Evolutionary conservation across 805 yeast genomes (phyloP).

Genomic region (Schwanniomyces occidentalis): DNA sequence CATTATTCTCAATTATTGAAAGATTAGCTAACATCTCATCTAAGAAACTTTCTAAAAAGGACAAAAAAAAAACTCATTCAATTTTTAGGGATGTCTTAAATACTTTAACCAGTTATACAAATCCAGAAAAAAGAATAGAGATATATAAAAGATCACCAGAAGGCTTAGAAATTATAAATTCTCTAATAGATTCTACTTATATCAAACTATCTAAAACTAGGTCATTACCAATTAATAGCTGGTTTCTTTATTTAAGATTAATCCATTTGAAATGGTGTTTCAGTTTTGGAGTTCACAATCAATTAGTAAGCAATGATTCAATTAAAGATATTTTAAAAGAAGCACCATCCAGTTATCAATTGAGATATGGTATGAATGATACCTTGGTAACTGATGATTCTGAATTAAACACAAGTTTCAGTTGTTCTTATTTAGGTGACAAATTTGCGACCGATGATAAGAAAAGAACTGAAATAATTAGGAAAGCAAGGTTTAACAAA

Average conservation of each 20-base stretch:
- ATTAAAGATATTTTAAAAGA: conserved; percentile 38
- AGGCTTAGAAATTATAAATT: conserved; percentile 33
- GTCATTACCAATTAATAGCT: conserved; percentile 47
- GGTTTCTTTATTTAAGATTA: conserved; percentile 51
- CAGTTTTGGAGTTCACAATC: conserved; percentile 52
- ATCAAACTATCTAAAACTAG: conserved; percentile 47
- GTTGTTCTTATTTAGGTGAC: conserved; percentile 11
- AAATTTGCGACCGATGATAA: conserved; percentile 28
- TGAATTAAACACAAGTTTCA: conserved; percentile 10
- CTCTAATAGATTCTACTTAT: conserved; percentile 34
- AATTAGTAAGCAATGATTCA: conserved; percentile 39
- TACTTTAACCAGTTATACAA: conserved; percentile 46
- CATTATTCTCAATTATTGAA: conserved; percentile 39
- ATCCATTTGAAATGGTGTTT: conserved; percentile 52
- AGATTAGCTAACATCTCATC: conserved; percentile 52
- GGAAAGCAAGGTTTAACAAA: conserved; percentile 39
- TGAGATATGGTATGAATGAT: conserved; percentile 17
- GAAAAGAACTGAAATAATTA: conserved; percentile 34
- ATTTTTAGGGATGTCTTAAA: conserved; percentile 57
- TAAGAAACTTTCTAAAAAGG: conserved; percentile 60
- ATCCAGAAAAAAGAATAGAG: conserved; percentile 31
- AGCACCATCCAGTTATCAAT: conserved; percentile 27
- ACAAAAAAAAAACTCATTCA: conserved; percentile 58
- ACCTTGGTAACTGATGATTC: conserved; percentile 9
- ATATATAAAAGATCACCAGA: conserved; percentile 34